Conservation (phyloP, 2,329 filamentous ascomycete species). For the Venturia oleaginea region DNA sequence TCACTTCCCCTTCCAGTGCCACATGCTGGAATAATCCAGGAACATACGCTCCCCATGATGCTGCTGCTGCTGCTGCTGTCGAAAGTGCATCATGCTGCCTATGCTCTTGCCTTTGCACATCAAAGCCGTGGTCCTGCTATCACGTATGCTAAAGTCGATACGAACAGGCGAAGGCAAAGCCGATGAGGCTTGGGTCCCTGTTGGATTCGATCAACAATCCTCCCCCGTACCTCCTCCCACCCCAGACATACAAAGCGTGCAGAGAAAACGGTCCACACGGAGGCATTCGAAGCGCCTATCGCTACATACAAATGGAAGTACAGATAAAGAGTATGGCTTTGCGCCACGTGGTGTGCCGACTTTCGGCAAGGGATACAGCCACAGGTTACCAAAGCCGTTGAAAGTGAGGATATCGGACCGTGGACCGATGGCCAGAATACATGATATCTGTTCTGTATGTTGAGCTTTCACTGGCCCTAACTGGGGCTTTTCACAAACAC, state of each 20-base stretch:
- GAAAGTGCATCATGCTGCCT: slow-evolving; percentile 13
- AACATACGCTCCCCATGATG: slow-evolving; percentile 2
- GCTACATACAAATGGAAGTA: not conserved
- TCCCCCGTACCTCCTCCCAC: not conserved
- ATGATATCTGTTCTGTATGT: slow-evolving; percentile 30
- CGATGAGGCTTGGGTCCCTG: slow-evolving; percentile 11
- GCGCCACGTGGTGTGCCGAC: slow-evolving; percentile 24
- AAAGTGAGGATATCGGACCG: slow-evolving; percentile 27
- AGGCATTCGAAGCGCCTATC: not conserved
- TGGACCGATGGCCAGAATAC: slow-evolving; percentile 30
- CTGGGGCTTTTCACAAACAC: slow-evolving; percentile 19
- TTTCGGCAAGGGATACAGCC: slow-evolving; percentile 39
- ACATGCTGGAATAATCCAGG: not conserved
- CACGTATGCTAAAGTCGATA: slow-evolving; percentile 8
- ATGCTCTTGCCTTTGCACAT: slow-evolving; percentile 14
- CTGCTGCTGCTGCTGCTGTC: slow-evolving; percentile 15
- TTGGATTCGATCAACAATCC: not conserved
- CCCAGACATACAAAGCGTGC: slow-evolving; percentile 8
- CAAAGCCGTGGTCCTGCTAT: slow-evolving; percentile 10
- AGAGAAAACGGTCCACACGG: not conserved
- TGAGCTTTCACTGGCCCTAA: not conserved
- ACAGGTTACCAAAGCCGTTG: slow-evolving; percentile 39
- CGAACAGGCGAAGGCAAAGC: slow-evolving; percentile 9
- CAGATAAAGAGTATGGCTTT: not conserved
- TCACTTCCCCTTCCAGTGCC: slow-evolving; percentile 11